Evolutionary conservation across 1,139 yeast genomes (phyloP).

Genomic region (Pichia sp.): DNA sequence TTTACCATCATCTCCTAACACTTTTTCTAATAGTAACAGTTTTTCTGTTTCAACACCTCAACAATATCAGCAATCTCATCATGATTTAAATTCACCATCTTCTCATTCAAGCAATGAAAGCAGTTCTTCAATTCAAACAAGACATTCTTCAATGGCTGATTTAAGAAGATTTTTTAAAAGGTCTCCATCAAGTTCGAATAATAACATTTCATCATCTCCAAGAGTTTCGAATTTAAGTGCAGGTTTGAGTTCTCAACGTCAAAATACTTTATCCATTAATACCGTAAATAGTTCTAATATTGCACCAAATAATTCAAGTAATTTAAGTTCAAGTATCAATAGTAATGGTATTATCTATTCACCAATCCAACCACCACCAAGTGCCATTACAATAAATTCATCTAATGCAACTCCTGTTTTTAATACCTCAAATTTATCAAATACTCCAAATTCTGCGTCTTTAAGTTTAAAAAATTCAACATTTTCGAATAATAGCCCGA

Average conservation of each 20-base stretch:
- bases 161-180: constrained; percentile 64
- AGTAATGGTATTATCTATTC: constrained; percentile 6
- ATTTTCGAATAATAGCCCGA: constrained; percentile 4
- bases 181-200: constrained; percentile 25
- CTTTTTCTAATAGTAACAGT: constrained; percentile 13
- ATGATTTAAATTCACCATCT: constrained; percentile 24
- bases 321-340: neutral
- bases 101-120: constrained; percentile 19
- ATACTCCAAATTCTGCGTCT: constrained; percentile 8
- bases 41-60: constrained; percentile 6
- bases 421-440: neutral
- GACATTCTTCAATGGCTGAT: constrained; percentile 73
- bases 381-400: constrained; percentile 13
- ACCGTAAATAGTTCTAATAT: neutral
- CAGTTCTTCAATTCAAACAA: constrained; percentile 21
- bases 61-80: neutral
- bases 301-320: neutral
- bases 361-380: constrained; percentile 19
- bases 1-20: constrained; percentile 22
- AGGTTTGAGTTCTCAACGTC: constrained; percentile 27
- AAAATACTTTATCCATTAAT: constrained; percentile 2
- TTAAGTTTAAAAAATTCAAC: constrained; percentile 3
- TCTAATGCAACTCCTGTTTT: constrained; percentile 19
- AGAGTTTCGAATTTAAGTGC: constrained; percentile 38
- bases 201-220: constrained; percentile 28